Base-by-base conservation (phyloP, 495 filamentous ascomycete species). In the Trichoderma reesei region DNA sequence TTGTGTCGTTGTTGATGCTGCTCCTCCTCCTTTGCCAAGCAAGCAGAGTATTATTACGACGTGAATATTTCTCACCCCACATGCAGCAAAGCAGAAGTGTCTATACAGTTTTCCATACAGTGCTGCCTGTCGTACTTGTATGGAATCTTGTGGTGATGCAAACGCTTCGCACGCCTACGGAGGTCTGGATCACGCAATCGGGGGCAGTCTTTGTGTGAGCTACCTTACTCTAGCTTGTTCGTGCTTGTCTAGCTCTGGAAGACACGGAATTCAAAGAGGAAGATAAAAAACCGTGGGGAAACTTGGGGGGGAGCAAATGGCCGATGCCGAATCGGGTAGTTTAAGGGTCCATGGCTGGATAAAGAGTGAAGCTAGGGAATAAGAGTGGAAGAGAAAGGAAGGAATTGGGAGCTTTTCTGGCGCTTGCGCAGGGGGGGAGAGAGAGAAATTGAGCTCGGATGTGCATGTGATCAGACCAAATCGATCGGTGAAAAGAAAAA, bases 291-390 rank as follows among this genome's bases (percentile, higher is more conserved):
- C 20, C 26, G 6, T 11, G 48, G 26, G 51, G 31, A 14, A 26
- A 56, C 3, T 7, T 16, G 14, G 26, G 10, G 36, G 36, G n/a
- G 18, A 41, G 9, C 13, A 18, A 61, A 14, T 20, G 36, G 36
- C 3, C 59, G 36, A 20, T 41, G 59, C 59, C 59, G 36, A 61
- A 61, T 61, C 59, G 59, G 41, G 59, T 61, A 61, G 59, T 61
- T 41, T 13, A 13, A 13, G 54, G 34, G 9, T 59, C 34, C 38
- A 39, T 39, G 38, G 11, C 6, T 16, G 56, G 56, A 18, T 8
- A 20, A 48, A 26, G 8, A 46, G 6, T 18, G 3, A 7, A 20
- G 20, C 2, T 18, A 48, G 7, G 44, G 14, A 14, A 11, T 48
- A 18, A 3, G 4, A 0, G n/a, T 18, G n/a, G 20, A 48, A 48